These are phyloP conservation scores for Hibiscus syriacus DNA, from an alignment of 345 rosid genomes.

Conservation along the genomic window DNA sequence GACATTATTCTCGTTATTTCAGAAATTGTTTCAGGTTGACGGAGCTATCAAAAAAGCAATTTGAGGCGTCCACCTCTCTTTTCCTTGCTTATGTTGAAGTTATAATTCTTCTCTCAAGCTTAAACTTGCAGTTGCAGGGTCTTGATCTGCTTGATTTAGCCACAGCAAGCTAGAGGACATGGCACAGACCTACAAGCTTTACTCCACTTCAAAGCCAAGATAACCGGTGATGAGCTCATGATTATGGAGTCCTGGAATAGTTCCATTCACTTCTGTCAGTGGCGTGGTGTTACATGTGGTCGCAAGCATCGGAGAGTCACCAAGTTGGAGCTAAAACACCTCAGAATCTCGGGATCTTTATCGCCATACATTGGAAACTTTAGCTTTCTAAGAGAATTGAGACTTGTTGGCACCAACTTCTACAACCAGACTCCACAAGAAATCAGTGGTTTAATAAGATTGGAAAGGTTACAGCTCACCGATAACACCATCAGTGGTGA, in stretches of 20 bases:
- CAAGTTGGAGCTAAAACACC: not conserved
- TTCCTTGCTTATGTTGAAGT: not conserved
- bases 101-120: not conserved
- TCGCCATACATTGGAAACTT: not conserved
- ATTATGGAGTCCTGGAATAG: not conserved
- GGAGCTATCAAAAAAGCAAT: not conserved
- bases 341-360: not conserved
- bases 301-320: not conserved
- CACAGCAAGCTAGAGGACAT: not conserved
- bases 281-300: not conserved
- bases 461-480: no score
- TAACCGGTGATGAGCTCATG: not conserved
- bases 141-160: not conserved
- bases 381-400: not conserved
- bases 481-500: no score
- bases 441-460: no score
- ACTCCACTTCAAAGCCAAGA: not conserved
- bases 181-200: not conserved
- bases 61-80: not conserved
- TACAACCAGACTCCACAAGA: no score
- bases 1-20: no score
- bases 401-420: no score
- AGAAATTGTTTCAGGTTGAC: not conserved
- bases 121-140: not conserved
- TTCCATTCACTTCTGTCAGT: not conserved